Evolutionary conservation across 257 asterid genomes (phyloP).

Genomic region (Apocynum venetum): DNA sequence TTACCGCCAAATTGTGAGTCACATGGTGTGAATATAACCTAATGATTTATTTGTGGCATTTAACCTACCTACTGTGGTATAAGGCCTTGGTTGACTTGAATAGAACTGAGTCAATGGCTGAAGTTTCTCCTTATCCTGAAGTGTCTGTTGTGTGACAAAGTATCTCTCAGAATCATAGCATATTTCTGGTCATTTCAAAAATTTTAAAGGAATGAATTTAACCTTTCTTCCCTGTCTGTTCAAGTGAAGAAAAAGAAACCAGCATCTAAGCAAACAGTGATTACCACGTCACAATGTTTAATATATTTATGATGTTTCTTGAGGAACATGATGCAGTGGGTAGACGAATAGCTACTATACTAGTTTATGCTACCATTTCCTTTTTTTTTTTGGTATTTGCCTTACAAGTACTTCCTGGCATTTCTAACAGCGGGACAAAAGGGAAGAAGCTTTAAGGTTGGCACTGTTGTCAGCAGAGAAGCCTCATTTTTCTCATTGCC

Average conservation of each 20-base stretch:
- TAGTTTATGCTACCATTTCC: not conserved
- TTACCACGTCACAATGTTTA: not conserved
- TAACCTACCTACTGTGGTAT: not conserved
- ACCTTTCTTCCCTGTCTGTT: not conserved
- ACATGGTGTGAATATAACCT: not conserved
- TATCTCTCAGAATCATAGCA: not conserved
- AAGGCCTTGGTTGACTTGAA: not conserved
- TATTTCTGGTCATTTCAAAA: not conserved
- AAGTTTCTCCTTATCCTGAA: not conserved
- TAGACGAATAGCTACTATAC: not conserved
- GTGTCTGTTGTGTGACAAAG: not conserved
- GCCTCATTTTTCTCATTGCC: slow-evolving; percentile 98
- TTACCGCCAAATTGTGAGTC: not conserved
- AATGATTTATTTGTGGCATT: not conserved
- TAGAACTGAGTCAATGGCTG: not conserved
- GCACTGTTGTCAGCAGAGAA: slow-evolving; percentile 93
- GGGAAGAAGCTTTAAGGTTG: slow-evolving; percentile 91
- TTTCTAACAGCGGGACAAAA: slow-evolving; percentile 79
- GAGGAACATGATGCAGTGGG: not conserved
- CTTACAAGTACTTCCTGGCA: slow-evolving; percentile 19
- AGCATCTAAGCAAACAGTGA: not conserved
- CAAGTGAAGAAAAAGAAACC: not conserved
- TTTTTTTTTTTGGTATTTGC: slow-evolving; percentile 11
- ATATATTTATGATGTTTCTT: not conserved
- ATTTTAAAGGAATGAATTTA: not conserved